These are phyloP conservation scores for Trichoderma sp. DNA, from an alignment of 2,329 filamentous ascomycete species.

Conservation along the genomic window DNA sequence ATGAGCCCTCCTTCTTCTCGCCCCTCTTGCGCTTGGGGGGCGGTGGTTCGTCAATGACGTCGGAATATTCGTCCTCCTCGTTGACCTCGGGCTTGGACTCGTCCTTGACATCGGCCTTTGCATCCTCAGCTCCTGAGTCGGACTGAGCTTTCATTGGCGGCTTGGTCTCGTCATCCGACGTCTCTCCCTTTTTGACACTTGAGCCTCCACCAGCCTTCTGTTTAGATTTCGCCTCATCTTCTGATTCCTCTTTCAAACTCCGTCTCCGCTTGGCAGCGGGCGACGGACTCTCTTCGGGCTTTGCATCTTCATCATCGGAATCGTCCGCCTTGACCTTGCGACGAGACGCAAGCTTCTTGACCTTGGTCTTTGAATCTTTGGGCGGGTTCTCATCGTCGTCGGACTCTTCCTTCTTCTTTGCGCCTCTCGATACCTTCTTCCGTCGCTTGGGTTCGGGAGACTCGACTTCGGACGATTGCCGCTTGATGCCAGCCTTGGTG, in stretches of 20 bases:
- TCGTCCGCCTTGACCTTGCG: constrained; percentile 29
- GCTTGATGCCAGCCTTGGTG: constrained; percentile 40
- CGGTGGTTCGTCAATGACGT: constrained; percentile 72
- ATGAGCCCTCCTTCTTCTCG: constrained; percentile 38
- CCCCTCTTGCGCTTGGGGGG: constrained; percentile 62
- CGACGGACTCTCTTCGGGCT: constrained; percentile 6
- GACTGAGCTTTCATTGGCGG: constrained; percentile 8
- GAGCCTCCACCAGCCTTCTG: not conserved
- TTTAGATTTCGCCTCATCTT: constrained; percentile 20
- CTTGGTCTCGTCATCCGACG: constrained; percentile 25
- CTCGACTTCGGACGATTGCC: constrained; percentile 40
- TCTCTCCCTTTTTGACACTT: constrained; percentile 22
- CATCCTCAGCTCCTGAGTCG: constrained; percentile 25
- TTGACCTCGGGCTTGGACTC: constrained; percentile 33
- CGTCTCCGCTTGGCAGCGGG: constrained; percentile 28
- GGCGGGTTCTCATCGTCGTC: constrained; percentile 32
- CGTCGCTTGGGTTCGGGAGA: constrained; percentile 45
- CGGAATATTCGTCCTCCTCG: constrained; percentile 47
- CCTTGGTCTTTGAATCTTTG: constrained; percentile 32
- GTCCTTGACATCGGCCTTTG: constrained; percentile 24
- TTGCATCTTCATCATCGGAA: constrained; percentile 26
- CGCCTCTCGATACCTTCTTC: constrained; percentile 41
- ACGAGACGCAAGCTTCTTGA: constrained; percentile 25
- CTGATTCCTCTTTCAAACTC: constrained; percentile 25
- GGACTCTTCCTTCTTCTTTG: constrained; percentile 40